Base-by-base conservation (phyloP, 805 yeast genomes). In the Candida lessepsii region DNA sequence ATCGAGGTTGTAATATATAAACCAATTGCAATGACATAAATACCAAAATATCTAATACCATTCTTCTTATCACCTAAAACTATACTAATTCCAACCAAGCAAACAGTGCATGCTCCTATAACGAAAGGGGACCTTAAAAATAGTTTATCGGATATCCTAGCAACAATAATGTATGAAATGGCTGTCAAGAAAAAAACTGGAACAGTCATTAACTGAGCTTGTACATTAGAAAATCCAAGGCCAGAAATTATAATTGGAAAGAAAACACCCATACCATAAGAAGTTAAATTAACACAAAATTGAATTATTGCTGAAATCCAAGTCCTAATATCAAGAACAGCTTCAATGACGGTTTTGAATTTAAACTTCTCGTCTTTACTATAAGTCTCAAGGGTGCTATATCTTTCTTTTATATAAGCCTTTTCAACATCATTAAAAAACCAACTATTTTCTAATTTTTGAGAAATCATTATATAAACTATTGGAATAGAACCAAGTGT, bases 381-480 rank as follows among this genome's bases (percentile, higher is more conserved):
- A 42, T 57, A 60, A 16, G 63, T 64, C 15, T 56, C 57, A 54
- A 64, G 60, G 11, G 61, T 56, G 21, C 54, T 50, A 19, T 57
- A 49, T 46, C 78, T 59, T 21, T 57, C 53, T 14, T 48, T 35
- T 41, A 71, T 51, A n/a, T 65, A 60, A 23, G 59, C 58, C 37
- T 51, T 59, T 40, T 75, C 79, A 18, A 50, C 48, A 19, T 63
- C 67, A n/a, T 56, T 58, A 21, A 54, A 65, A 17, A 37, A 37
- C 35, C 34, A 29, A 19, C 28, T 18, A 4, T 29, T 23, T 23
- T 30, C 40, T 13, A 41, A 70, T 63, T 54, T 63, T 65, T 61
- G 71, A 66, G 11, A 9, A 4, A 82, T 69, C 37, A 71, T 54
- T 48, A 81, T 78, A 40, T 55, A 63, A 15, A 70, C 19, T 4